Conservation (phyloP, 2,329 filamentous ascomycete genomes). For the Pseudocercospora macadamiae region DNA sequence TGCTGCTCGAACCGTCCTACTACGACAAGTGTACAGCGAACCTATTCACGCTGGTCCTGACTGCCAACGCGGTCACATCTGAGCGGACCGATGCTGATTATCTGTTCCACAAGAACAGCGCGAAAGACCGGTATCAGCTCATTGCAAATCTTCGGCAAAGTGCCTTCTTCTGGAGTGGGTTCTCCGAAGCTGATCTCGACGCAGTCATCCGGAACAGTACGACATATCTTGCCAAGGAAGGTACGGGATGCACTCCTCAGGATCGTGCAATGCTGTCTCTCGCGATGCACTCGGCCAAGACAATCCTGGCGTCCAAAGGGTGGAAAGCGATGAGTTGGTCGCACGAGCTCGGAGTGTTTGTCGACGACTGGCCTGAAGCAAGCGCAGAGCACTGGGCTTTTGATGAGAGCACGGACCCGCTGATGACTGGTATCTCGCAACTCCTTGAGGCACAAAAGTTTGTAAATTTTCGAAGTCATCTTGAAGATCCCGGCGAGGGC, state of each 20-base stretch:
- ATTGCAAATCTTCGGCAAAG: constrained; percentile 80
- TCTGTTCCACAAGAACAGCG: constrained; percentile 79
- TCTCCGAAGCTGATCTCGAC: constrained; percentile 63
- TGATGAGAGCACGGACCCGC: constrained; percentile 41
- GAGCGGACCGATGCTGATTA: constrained; percentile 84
- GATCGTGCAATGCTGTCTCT: constrained; percentile 65
- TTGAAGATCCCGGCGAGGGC: constrained; percentile 36
- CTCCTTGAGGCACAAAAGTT: constrained; percentile 59
- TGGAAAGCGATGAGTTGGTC: constrained; percentile 69
- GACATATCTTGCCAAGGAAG: constrained; percentile 67
- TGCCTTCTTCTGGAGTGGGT: constrained; percentile 85
- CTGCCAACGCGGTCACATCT: constrained; percentile 85
- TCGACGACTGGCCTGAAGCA: constrained; percentile 67
- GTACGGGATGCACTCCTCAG: constrained; percentile 59
- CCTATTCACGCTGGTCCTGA: constrained; percentile 80
- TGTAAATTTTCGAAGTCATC: constrained; percentile 45
- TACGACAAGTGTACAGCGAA: constrained; percentile 85
- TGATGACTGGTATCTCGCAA: constrained; percentile 62
- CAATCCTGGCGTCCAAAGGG: constrained; percentile 61
- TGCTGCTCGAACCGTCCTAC: constrained; percentile 77
- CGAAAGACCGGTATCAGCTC: constrained; percentile 66
- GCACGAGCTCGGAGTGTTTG: constrained; percentile 77
- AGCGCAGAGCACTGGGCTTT: constrained; percentile 70
- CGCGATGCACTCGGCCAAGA: constrained; percentile 67
- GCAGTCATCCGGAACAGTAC: constrained; percentile 67